Evolutionary conservation across 768 basidiomycete genomes (phyloP).

Genomic region (Mycena belliarum): DNA sequence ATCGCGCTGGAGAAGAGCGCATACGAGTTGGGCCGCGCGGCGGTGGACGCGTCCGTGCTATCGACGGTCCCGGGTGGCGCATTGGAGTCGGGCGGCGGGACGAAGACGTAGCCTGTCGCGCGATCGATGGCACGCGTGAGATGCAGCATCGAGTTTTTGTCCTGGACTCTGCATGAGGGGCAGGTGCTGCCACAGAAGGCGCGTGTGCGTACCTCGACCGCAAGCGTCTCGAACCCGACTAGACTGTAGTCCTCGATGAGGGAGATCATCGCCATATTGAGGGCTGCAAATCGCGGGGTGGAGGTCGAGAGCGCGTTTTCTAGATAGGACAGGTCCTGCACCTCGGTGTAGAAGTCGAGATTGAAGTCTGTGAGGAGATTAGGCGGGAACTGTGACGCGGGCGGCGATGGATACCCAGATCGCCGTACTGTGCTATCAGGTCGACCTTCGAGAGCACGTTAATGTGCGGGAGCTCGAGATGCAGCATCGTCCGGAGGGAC

Average conservation of each 20-base stretch:
- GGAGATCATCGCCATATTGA: constrained; percentile 90
- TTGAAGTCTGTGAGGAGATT: constrained; percentile 74
- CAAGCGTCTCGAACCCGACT: constrained; percentile 95
- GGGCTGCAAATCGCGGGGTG: constrained; percentile 64
- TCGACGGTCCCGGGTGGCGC: constrained; percentile 26
- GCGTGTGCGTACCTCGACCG: constrained; percentile 71
- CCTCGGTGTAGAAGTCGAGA: constrained; percentile 96
- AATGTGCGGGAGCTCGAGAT: constrained; percentile 95
- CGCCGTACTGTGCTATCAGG: constrained; percentile 85
- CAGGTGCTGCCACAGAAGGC: neutral
- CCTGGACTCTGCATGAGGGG: constrained; percentile 42
- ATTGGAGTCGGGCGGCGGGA: constrained; percentile 50
- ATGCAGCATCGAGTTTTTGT: constrained; percentile 93
- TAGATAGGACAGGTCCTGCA: constrained; percentile 91
- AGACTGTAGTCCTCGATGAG: constrained; percentile 92
- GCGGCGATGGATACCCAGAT: constrained; percentile 63
- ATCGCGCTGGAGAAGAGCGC: constrained; percentile 68
- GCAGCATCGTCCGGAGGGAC: constrained; percentile 95
- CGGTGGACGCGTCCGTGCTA: constrained; percentile 35
- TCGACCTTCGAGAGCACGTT: constrained; percentile 98
- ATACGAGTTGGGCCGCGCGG: constrained; percentile 62
- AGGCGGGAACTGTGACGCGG: neutral
- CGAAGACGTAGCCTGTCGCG: constrained; percentile 89
- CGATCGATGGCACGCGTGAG: constrained; percentile 84
- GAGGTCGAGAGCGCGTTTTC: constrained; percentile 70